phyloP scores from a whole-genome alignment of 192 early-diverging fungal genomes.

The Globomyces pollinis-pini region DNA sequence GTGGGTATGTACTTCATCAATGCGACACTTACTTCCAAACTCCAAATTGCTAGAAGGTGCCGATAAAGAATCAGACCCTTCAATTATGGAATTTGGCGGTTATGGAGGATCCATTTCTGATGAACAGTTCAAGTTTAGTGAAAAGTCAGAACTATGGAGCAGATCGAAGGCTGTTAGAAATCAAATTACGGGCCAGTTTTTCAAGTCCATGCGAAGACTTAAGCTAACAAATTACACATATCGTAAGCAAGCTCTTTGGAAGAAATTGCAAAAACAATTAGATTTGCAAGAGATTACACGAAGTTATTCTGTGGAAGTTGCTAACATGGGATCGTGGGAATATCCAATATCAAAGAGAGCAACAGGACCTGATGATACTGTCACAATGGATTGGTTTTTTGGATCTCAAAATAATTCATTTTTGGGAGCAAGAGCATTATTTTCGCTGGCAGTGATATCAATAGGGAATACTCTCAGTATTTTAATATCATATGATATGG shows the following conservation, averaged over 20 bases:
- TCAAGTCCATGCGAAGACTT: slow-evolving; percentile 25
- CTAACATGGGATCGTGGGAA: slow-evolving; percentile 46
- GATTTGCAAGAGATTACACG: slow-evolving; percentile 27
- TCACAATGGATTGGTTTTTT: slow-evolving; percentile 22
- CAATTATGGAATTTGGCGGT: slow-evolving; percentile 32
- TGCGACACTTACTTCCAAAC: slow-evolving; percentile 34
- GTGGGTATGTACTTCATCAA: slow-evolving; percentile 37
- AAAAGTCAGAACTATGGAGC: slow-evolving; percentile 25
- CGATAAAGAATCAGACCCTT: slow-evolving; percentile 32
- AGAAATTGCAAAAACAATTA: slow-evolving; percentile 22
- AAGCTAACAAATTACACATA: slow-evolving; percentile 38
- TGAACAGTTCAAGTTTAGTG: slow-evolving; percentile 13
- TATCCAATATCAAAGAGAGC: slow-evolving; percentile 23
- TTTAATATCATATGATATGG: slow-evolving; percentile 22
- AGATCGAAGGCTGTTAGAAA: slow-evolving; percentile 26
- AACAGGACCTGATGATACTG: slow-evolving; percentile 7
- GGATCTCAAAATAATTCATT: slow-evolving; percentile 36
- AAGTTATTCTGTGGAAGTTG: slow-evolving; percentile 34
- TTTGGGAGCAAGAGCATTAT: slow-evolving; percentile 36
- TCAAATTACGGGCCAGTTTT: slow-evolving; percentile 12
- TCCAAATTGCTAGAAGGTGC: slow-evolving; percentile 37
- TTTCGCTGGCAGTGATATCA: slow-evolving; percentile 40
- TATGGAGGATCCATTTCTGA: slow-evolving; percentile 35
- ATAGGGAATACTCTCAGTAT: slow-evolving; percentile 33
- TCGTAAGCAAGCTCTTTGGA: slow-evolving; percentile 32